Conservation (phyloP, 176 grass and related monocot species). For the Triticum turgidum region DNA sequence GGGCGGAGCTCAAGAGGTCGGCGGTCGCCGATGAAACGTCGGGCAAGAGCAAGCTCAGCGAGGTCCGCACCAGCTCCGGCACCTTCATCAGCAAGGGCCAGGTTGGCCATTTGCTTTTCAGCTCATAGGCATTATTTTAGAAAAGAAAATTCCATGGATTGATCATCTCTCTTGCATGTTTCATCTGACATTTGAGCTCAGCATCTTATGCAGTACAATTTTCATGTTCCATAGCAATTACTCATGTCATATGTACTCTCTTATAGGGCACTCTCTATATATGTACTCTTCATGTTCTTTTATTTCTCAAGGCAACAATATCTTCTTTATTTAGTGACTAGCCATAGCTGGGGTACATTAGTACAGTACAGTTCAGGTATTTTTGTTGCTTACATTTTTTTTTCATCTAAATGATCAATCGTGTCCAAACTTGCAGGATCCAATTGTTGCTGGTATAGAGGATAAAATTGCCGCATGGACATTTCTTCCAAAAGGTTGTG, state of each 20-base stretch:
- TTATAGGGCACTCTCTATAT: background rate
- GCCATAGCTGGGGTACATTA: background rate
- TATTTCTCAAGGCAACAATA: background rate
- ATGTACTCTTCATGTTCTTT: background rate
- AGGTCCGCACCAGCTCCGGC: conserved; percentile 79
- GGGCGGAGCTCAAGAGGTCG: conserved; percentile 80
- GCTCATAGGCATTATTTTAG: background rate
- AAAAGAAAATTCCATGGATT: background rate
- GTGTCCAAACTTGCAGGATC: conserved; percentile 59
- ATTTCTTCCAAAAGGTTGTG: conserved; percentile 94
- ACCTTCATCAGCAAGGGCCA: conserved; percentile 74
- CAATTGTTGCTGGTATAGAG: conserved; percentile 84
- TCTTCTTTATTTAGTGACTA: background rate
- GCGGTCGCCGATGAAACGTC: conserved; percentile 76
- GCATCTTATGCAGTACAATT: background rate
- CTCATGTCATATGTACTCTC: background rate
- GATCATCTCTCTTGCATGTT: background rate
- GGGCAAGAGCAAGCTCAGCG: conserved; percentile 71
- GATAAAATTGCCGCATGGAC: conserved; percentile 97
- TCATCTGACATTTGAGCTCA: background rate
- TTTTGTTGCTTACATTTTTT: background rate
- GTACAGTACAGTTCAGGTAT: background rate
- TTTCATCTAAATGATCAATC: conserved; percentile 21
- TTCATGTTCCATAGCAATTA: background rate
- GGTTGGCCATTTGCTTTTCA: conserved; percentile 34